Evolutionary conservation across 768 basidiomycete species (phyloP).

Genomic region (Leucocoprinus sp.): DNA sequence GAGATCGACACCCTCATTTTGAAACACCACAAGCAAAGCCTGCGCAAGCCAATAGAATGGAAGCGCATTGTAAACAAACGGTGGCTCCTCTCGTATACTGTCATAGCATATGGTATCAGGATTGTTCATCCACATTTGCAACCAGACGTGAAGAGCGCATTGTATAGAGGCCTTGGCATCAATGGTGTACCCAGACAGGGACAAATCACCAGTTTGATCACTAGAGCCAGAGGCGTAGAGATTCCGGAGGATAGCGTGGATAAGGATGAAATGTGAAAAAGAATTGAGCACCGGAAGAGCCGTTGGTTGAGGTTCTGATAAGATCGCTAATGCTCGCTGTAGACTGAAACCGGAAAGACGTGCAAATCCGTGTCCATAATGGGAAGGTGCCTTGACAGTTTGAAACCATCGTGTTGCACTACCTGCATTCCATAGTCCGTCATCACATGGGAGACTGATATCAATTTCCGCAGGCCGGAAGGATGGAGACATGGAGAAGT

Average conservation of each 20-base stretch:
- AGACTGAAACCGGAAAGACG: constrained; percentile 31
- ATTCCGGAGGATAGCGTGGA: constrained; percentile 37
- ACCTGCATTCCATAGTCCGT: constrained; percentile 43
- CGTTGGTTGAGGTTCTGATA: constrained; percentile 25
- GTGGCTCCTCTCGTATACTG: constrained; percentile 22
- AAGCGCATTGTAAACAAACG: constrained; percentile 37
- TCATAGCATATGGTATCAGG: constrained; percentile 25
- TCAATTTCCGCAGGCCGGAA: constrained; percentile 41
- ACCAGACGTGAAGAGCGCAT: constrained; percentile 51
- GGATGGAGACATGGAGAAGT: constrained; percentile 39
- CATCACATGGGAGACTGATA: constrained; percentile 48
- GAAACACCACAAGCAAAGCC: constrained; percentile 42
- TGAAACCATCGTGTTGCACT: constrained; percentile 42
- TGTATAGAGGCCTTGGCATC: constrained; percentile 26
- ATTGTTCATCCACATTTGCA: constrained; percentile 43
- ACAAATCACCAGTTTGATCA: constrained; percentile 2
- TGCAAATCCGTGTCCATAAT: constrained; percentile 27
- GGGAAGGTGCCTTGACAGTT: constrained; percentile 30
- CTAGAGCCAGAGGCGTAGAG: constrained; percentile 21
- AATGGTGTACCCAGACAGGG: constrained; percentile 6
- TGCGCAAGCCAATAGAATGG: constrained; percentile 61
- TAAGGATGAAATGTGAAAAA: constrained; percentile 37
- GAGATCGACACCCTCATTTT: constrained; percentile 30
- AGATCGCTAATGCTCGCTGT: constrained; percentile 26
- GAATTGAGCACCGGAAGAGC: constrained; percentile 26